Conservation (phyloP, 495 filamentous ascomycete genomes). For the Lindgomyces ingoldianus region DNA sequence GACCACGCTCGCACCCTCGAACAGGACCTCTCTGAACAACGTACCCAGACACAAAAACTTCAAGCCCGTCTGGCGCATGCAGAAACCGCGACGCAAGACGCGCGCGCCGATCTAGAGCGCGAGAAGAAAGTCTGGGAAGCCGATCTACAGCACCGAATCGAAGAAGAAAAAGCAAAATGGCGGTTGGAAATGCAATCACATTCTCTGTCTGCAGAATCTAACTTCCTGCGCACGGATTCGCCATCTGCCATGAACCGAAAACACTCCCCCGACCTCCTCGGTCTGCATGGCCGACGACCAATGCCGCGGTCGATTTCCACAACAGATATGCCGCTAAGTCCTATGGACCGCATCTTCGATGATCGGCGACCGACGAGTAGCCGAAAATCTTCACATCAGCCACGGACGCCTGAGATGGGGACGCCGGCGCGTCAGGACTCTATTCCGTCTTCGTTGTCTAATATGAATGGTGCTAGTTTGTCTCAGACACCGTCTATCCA, state of each 20-base stretch:
- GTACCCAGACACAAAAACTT: slow-evolving; percentile 63
- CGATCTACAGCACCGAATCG: slow-evolving; percentile 60
- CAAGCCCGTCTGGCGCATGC: slow-evolving; percentile 65
- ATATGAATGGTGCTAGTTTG: slow-evolving; percentile 32
- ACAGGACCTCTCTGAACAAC: slow-evolving; percentile 58
- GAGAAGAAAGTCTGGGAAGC: slow-evolving; percentile 69
- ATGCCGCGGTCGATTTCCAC: slow-evolving; percentile 33
- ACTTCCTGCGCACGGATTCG: slow-evolving; percentile 34
- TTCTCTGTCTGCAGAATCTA: slow-evolving; percentile 1
- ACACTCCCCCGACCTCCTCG: slow-evolving; percentile 34
- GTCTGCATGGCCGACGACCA: slow-evolving; percentile 30
- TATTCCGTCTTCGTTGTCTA: slow-evolving; percentile 30
- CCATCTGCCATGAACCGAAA: slow-evolving; percentile 33
- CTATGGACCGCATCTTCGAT: slow-evolving; percentile 36
- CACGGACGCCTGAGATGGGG: slow-evolving; percentile 33
- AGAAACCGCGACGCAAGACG: slow-evolving; percentile 60
- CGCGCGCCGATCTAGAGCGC: slow-evolving; percentile 64
- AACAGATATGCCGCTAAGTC: slow-evolving; percentile 32
- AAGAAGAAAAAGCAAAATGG: slow-evolving; percentile 77
- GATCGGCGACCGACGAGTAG: slow-evolving; percentile 47
- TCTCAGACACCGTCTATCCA: slow-evolving; percentile 57
- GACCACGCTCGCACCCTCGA: slow-evolving; percentile 64
- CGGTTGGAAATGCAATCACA: slow-evolving; percentile 54
- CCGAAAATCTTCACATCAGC: slow-evolving; percentile 52
- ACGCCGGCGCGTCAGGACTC: slow-evolving; percentile 44